Evolutionary conservation across 345 rosid species (phyloP), one percentile per base, ranked within the genome.

Genomic region (Citrus mangshanensis): DNA sequence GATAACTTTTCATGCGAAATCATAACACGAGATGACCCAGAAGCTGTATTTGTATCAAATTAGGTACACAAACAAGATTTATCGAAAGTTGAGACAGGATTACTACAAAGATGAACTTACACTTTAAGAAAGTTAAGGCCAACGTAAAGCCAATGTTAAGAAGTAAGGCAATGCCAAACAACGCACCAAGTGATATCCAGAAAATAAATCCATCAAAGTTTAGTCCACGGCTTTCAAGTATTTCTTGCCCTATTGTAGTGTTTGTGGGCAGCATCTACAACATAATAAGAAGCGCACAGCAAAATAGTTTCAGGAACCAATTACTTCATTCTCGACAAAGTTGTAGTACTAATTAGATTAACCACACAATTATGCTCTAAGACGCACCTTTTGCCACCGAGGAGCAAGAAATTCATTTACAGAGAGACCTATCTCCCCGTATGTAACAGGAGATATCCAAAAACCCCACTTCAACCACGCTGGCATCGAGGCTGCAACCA

Each of bases 331-430:
- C 58, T 54, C 7, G 6, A 54, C 58, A 18, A 54, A 19, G 21
- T 54, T 18, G 14, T 13, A 46, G 58, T 18, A 54, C 22, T 18
- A 54, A 54, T 54, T 54, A 54, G 22, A 54, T 54, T 4, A 19
- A 54, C 22, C 2, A 54, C 21, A 18, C 1, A 18, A 78, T 51
- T 13, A 5, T 6, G n/a, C 16, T 65, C 49, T 6, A 18, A 76
- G 78, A 54, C 42, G 38, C 63, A 91, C 97, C 86, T 88, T 81
- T 54, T 88, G 85, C 95, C 98, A 90, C 25, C 94, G 70, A 4
- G 95, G 91, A 73, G 95, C 91, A 42, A 83, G 89, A 78, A 94
- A 91, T 68, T 94, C 95, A 56, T 92, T 94, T n/a, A 83, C 82
- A 0, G 89, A 76, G 61, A 93, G 79, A 5, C 89, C 97, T 64